A percentile compares a stretch with the other conserved stretches of the same genome.
Conservation (phyloP, 768 basidiomycete genomes). For the Hemileccinum impolitum region DNA sequence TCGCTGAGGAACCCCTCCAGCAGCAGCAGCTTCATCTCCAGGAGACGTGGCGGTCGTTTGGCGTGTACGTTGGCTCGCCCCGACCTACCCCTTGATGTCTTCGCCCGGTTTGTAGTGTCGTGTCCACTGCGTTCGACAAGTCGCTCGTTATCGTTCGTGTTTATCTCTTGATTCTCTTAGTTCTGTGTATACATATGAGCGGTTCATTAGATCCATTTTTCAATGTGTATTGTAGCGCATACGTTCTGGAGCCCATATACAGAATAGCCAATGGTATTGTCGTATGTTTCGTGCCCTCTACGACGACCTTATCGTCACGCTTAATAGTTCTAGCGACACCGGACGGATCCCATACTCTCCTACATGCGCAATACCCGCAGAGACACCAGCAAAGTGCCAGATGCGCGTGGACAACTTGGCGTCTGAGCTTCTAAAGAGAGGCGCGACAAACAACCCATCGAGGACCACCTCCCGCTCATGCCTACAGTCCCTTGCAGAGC, state of each 20-base stretch:
- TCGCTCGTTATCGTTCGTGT: too few relatives aligned
- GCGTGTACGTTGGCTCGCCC: constrained; percentile 46
- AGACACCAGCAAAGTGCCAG: too few relatives aligned
- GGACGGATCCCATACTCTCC: too few relatives aligned
- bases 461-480: neutral
- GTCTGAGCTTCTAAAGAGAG: too few relatives aligned
- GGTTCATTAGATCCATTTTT: neutral
- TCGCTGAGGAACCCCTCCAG: constrained; percentile 8
- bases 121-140: too few relatives aligned
- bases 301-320: neutral
- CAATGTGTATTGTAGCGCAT: neutral
- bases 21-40: constrained; percentile 23
- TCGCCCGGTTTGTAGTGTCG: too few relatives aligned
- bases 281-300: neutral
- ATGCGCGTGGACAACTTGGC: too few relatives aligned
- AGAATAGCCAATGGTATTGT: neutral
- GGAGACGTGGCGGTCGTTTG: constrained; percentile 71
- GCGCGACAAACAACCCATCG: too few relatives aligned
- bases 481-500: constrained; percentile 62
- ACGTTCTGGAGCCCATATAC: neutral
- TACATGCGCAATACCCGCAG: too few relatives aligned
- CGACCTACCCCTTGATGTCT: neutral
- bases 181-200: too few relatives aligned
- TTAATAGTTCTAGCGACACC: too few relatives aligned
- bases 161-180: too few relatives aligned